Evolutionary conservation across 2,329 filamentous ascomycete genomes (phyloP).

Genomic region (Sphaerulina vaccinii): DNA sequence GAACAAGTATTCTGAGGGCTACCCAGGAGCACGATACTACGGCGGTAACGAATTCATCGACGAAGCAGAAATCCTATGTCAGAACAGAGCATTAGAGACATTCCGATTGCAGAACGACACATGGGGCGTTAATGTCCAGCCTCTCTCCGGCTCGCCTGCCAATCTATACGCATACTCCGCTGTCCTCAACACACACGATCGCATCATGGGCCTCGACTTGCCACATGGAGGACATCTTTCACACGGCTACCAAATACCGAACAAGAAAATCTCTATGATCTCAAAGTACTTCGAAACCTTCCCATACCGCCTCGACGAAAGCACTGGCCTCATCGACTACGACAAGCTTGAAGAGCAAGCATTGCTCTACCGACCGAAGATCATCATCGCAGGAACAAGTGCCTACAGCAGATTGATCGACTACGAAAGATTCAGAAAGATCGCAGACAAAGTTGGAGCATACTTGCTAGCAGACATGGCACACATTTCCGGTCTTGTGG

Average conservation of each 20-base stretch:
- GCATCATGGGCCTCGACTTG: conserved; percentile 93
- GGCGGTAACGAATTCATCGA: conserved; percentile 99
- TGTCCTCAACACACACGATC: conserved; percentile 90
- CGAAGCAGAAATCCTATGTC: conserved; percentile 90
- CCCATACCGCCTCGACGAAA: conserved; percentile 86
- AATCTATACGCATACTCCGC: conserved; percentile 99
- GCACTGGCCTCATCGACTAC: conserved; percentile 94
- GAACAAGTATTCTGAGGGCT: conserved; percentile 99
- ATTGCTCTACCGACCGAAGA: conserved; percentile 86
- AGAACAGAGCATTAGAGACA: conserved; percentile 85
- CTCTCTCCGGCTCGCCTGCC: conserved; percentile 72
- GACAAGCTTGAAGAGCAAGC: conserved; percentile 84
- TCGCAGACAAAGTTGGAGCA: conserved; percentile 78
- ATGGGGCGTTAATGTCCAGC: conserved; percentile 99
- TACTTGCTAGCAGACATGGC: conserved; percentile 97
- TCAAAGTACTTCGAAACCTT: conserved; percentile 99
- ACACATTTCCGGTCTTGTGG: conserved; percentile 91
- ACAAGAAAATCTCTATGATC: conserved; percentile 96
- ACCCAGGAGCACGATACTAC: conserved; percentile 97
- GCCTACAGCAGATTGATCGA: conserved; percentile 96
- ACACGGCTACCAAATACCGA: conserved; percentile 95
- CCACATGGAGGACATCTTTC: conserved; percentile 92
- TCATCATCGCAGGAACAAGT: conserved; percentile 90
- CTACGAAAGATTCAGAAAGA: conserved; percentile 87
- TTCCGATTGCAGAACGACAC: conserved; percentile 83